A percentile compares a stretch with the other conserved stretches of the same genome.
phyloP scores from a whole-genome alignment of 2,329 filamentous ascomycete genomes.

The Paramyrothecium sp. region DNA sequence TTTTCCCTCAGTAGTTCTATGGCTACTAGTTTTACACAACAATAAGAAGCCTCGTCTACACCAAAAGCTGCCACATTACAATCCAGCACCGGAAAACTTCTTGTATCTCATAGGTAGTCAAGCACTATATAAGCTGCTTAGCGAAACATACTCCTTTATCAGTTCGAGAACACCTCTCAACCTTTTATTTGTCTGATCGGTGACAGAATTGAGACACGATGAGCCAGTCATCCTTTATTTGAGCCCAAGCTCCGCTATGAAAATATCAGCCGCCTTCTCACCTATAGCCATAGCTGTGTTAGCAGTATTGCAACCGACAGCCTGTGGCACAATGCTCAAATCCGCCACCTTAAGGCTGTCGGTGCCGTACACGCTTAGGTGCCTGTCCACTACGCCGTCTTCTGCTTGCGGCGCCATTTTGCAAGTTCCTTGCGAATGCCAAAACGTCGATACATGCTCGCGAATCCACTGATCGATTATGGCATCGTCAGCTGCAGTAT shows the following conservation, averaged over 20 bases:
- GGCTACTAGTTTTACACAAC: too few species aligned
- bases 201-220: too few species aligned
- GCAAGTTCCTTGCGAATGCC: conserved; percentile 45
- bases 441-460: conserved; percentile 38
- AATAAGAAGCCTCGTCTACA: too few species aligned
- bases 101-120: too few species aligned
- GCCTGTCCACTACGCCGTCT: conserved; percentile 34
- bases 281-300: conserved; percentile 47
- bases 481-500: conserved; percentile 46
- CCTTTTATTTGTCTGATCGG: too few species aligned
- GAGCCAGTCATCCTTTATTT: not conserved
- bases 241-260: not conserved
- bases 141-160: too few species aligned
- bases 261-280: conserved; percentile 39
- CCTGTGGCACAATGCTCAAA: conserved; percentile 32
- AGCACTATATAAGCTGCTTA: too few species aligned
- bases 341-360: conserved; percentile 39
- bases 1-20: too few species aligned
- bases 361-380: conserved; percentile 41
- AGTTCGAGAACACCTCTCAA: too few species aligned
- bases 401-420: conserved; percentile 42
- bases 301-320: conserved; percentile 47
- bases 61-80: too few species aligned
- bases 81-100: too few species aligned
- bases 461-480: conserved; percentile 46